A percentile compares a stretch with the other conserved stretches of the same genome.
Conservation (phyloP, 2,329 filamentous ascomycete genomes). For the Dactylellina drechsleri region DNA sequence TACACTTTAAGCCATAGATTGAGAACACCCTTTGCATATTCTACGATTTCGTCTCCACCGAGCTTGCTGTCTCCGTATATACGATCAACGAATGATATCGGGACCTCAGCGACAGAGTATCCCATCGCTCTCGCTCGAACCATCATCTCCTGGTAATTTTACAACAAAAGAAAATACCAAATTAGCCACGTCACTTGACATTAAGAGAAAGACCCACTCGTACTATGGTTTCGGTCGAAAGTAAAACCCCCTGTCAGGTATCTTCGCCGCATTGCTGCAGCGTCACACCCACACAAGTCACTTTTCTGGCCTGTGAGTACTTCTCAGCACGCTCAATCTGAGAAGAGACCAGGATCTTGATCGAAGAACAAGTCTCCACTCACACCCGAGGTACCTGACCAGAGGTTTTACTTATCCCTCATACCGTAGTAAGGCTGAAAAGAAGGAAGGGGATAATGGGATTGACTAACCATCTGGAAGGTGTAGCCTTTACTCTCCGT, state of each 20-base stretch:
- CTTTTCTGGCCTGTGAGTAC: too few relatives aligned
- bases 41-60: conserved; percentile 92
- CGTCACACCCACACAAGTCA: too few relatives aligned
- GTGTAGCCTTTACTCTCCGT: conserved; percentile 97
- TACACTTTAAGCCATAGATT: conserved; percentile 81
- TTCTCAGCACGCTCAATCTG: too few relatives aligned
- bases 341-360: too few relatives aligned
- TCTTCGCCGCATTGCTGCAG: too few relatives aligned
- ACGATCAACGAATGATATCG: conserved; percentile 94
- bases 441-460: background rate
- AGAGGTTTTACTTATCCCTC: too few relatives aligned
- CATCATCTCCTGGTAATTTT: conserved; percentile 77
- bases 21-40: conserved; percentile 89
- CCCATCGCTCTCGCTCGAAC: conserved; percentile 96
- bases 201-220: conserved; percentile 3
- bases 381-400: too few relatives aligned
- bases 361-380: too few relatives aligned
- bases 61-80: conserved; percentile 96
- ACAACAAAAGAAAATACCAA: conserved; percentile 6
- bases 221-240: too few relatives aligned
- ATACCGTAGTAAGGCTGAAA: conserved; percentile 37
- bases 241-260: too few relatives aligned
- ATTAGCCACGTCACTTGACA: conserved; percentile 19
- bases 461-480: conserved; percentile 80
- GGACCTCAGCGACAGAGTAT: conserved; percentile 91